Conservation (phyloP, 495 filamentous ascomycete species). For the Aspergillus steynii region DNA sequence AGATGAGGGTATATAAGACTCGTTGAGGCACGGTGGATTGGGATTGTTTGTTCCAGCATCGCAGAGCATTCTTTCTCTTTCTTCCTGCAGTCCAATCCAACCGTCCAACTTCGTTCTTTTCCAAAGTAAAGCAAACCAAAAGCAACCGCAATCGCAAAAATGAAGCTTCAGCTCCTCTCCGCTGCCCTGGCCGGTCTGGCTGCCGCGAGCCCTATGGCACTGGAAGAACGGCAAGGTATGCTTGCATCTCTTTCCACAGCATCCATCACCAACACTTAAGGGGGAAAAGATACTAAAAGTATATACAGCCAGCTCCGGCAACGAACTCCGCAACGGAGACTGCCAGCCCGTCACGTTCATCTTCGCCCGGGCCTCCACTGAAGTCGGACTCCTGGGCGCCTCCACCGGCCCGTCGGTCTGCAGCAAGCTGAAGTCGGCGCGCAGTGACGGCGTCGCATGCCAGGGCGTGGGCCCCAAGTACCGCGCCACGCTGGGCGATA, state of each 20-base stretch:
- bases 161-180: conserved; percentile 15
- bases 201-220: conserved; percentile 23
- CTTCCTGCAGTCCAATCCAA: neutral
- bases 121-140: neutral
- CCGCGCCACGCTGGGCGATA: conserved; percentile 27
- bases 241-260: conserved; percentile 13
- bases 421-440: conserved; percentile 30
- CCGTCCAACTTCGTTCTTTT: neutral
- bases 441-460: conserved; percentile 32
- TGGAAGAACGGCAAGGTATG: conserved; percentile 26
- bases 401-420: conserved; percentile 42
- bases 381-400: conserved; percentile 46
- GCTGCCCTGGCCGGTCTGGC: conserved; percentile 19
- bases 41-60: neutral
- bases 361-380: conserved; percentile 50
- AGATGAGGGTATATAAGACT: neutral
- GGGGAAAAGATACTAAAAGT: neutral
- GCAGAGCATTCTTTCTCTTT: neutral
- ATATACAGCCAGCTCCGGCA: conserved; percentile 14
- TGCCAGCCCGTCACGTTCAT: conserved; percentile 53
- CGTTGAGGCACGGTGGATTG: neutral
- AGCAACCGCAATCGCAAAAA: neutral
- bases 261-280: neutral
- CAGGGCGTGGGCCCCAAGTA: conserved; percentile 41
- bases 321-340: conserved; percentile 43